Evolutionary conservation across 116 monocot genomes (phyloP), one percentile per base, ranked within the genome.

Genomic region (Dioscorea cayenensis): DNA sequence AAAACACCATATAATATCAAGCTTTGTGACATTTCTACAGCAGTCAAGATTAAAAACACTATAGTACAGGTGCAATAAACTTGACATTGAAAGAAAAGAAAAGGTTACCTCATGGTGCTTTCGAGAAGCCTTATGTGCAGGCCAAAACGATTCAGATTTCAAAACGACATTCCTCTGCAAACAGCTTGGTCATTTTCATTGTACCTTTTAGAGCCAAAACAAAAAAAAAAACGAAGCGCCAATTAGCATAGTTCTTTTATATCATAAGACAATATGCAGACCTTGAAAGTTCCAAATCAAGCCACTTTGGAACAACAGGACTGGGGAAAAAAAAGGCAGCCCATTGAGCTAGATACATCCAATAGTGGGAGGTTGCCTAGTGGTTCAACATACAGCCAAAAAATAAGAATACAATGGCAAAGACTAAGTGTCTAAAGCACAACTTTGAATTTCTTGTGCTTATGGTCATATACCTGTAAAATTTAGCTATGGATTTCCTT

Each of bases 111-210:
- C 92, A 73, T 82, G 89, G 71, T 95, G 95, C 68, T 92, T 95
- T 49, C 83, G 85, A 13, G 95, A 95, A 76, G 72, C 92, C 75
- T 92, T 87, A 69, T 95, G 95, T 59, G 87, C 95, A 36, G 83
- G 80, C 95, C 92, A 95, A 69, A 78, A 63, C n/a, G 95, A 78
- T 51, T 92, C 92, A 66, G 95, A 95, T 82, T 92, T 95, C 71
- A 95, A 69, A 63, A 77, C 63, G 63, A 92, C 65, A 81, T 87
- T 92, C 92, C 84, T 85, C 82, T 87, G 82, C 95, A 95, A 69
- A 92, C 78, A 8, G 87, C 87, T 69, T 95, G 95, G 64, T 89
- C 95, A 49, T 72, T 51, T 68, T 95, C 95, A 77, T 95, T 92
- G 70, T 95, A 95, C 78, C 92, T 89, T 66, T 28, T 5, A 77